Evolutionary conservation across 2,329 filamentous ascomycete genomes (phyloP), one percentile per base, ranked within the genome.

Genomic region (Orbilia quercus): DNA sequence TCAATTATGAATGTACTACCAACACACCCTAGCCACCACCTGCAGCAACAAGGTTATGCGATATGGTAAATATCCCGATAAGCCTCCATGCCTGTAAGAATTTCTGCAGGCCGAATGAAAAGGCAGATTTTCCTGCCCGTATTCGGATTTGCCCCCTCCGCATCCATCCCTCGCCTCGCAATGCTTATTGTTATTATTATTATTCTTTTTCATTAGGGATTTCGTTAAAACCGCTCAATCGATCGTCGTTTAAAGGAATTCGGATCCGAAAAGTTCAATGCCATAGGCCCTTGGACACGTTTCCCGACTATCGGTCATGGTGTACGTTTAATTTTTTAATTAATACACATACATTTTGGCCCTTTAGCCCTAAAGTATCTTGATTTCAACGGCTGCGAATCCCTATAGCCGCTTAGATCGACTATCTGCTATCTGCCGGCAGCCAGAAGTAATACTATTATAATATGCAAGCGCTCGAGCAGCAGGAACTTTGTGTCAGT

Each of bases 51-150:
- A 40, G 50, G 50, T 31, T 20, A 38, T 40, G 34, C 50, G 50
- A 54, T 54, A 54, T 36, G 50, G 50, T 38, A 54, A 54, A 54
- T 38, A 28, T 38, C 36, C 50, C 50, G 50, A 54, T 54, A 54
- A 54, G 6, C 34, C 31, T 54, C 16, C 18, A 54, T 50, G 22
- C n/a, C 5, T 50, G 45, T 5, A 22, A 28, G 36, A 40, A 40
- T 40, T 40, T 16, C n/a, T 14, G 9, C 31, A 47, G n/a, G 45
- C 20, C 11, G 12, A 28, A 25, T 22, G 11, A 31, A 22, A 54
- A 54, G 50, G 50, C 50, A 54, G 50, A 54, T 14, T 54, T n/a
- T n/a, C n/a, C n/a, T n/a, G n/a, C n/a, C n/a, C n/a, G n/a, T n/a
- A n/a, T n/a, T n/a, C n/a, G n/a, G n/a, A n/a, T n/a, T n/a, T n/a